Evolutionary conservation across 1,139 yeast genomes (phyloP).

Genomic region (Arxiozyma heterogenica): DNA sequence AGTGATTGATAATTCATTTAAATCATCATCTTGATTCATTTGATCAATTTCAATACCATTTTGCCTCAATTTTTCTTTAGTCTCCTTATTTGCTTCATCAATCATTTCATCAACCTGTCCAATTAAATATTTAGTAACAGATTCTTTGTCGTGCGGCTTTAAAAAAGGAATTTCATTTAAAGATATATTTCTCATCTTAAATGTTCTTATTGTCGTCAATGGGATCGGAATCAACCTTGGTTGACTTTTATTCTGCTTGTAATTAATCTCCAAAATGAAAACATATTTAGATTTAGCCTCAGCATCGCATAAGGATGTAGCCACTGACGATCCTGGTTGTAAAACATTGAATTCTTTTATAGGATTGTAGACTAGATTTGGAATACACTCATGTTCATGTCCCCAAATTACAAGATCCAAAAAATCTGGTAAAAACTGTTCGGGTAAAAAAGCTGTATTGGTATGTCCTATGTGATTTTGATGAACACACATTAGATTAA

Average conservation of each 20-base stretch:
- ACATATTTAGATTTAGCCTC: conserved; percentile 71
- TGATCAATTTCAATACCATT: conserved; percentile 12
- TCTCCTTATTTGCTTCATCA: conserved; percentile 45
- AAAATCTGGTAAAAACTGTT: conserved; percentile 70
- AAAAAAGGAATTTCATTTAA: conserved; percentile 46
- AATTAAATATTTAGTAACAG: conserved; percentile 52
- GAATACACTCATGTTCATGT: conserved; percentile 92
- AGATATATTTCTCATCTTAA: conserved; percentile 58
- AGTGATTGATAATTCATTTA: conserved; percentile 14
- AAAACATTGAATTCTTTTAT: conserved; percentile 67
- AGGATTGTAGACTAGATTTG: conserved; percentile 57
- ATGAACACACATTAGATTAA: conserved; percentile 81
- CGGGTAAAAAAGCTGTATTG: conserved; percentile 76
- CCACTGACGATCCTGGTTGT: conserved; percentile 93
- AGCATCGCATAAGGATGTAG: conserved; percentile 81
- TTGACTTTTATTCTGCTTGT: conserved; percentile 32
- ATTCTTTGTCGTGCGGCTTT: conserved; percentile 55
- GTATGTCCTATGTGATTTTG: conserved; percentile 82
- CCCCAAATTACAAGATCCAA: conserved; percentile 89
- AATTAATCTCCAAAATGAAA: conserved; percentile 57
- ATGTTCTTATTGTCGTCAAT: conserved; percentile 73
- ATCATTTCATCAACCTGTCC: conserved; percentile 62
- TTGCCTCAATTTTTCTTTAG: conserved; percentile 33
- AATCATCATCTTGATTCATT: conserved; percentile 14
- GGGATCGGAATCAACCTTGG: conserved; percentile 58